Evolutionary conservation across 306 rosid genomes (phyloP), one percentile per base, ranked within the genome.

Genomic region (Cyamopsis tetragonoloba): DNA sequence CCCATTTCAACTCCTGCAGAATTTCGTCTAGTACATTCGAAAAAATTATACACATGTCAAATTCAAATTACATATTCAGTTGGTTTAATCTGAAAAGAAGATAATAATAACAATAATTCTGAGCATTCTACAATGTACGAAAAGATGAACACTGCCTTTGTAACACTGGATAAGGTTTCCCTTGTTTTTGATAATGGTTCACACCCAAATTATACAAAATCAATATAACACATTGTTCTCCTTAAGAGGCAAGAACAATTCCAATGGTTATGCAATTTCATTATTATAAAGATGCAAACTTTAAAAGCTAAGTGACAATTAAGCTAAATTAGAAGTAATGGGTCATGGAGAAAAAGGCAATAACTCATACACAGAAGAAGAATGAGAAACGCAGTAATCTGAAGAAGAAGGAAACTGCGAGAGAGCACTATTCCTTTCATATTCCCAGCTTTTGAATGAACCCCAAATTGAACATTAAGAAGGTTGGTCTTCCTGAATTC

Each of bases 361-460:
- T 22, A 61, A 44, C 23, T 68, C 89, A 65, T 76, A 85, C 84
- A 34, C 20, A 76, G 69, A 62, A 76, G 63, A 42, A 76, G 64
- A 67, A 70, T 26, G 31, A 76, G 70, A 66, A 67, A 62, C 3
- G 77, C 42, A 34, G 73, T 23, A 66, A 73, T 67, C 5, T 37
- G 79, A 62, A 79, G 76, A 62, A 79, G 76, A 26, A 74, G 6
- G 58, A 20, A 72, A 66, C 60, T 11, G 59, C 7, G 38, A 48
- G 63, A 76, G 61, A 38, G 71, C 54, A 48, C n/a, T n/a, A n/a
- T 30, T 42, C 39, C 39, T 47, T 70, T 78, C 90, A 85, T 85
- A 26, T 23, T 76, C 64, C 72, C 64, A 79, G 42, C 79, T 62
- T 60, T 60, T 60, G 7, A 55, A 17, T 13, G 54, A 75, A 72